Percentiles rank a stretch among this genome's conserved stretches.
Conservation (phyloP, 192 early-diverging fungal species). For the Podila minutissima region DNA sequence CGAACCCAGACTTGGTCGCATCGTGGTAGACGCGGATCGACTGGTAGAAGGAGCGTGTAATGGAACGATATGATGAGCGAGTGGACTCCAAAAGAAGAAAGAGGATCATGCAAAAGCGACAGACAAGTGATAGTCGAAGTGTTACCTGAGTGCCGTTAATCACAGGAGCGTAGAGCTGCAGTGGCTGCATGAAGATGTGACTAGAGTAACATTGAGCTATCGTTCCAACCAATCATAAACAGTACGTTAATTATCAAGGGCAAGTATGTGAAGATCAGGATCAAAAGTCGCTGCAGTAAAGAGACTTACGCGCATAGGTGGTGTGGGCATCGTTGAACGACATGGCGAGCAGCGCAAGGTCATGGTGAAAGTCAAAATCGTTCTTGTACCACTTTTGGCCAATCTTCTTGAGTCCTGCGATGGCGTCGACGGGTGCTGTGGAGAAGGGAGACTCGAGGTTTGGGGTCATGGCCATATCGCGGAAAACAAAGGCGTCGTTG, state of each 20-base stretch:
- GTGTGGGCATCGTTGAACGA: conserved; percentile 22
- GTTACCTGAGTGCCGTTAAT: conserved; percentile 23
- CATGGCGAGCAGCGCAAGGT: background rate
- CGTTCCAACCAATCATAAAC: background rate
- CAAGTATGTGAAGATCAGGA: too few species aligned
- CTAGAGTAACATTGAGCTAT: conserved; percentile 12
- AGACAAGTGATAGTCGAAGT: too few species aligned
- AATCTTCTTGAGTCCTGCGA: conserved; percentile 11
- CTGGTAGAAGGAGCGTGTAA: background rate
- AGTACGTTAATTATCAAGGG: background rate
- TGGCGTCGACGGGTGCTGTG: conserved; percentile 11
- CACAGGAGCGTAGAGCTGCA: conserved; percentile 23
- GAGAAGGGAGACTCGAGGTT: background rate
- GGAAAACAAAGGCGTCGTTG: conserved; percentile 20
- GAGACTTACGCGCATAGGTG: conserved; percentile 7
- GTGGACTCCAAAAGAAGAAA: background rate
- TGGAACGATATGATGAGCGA: background rate
- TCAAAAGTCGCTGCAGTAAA: too few species aligned
- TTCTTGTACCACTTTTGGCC: background rate
- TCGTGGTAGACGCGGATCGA: conserved; percentile 18
- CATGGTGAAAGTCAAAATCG: conserved; percentile 22
- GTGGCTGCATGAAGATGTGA: background rate
- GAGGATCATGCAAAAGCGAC: background rate
- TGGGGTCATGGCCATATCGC: conserved; percentile 14
- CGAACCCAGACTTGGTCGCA: background rate